These are phyloP conservation scores for Achlya hypogyna DNA, from an alignment of 352 stramenopile genomes.

Conservation along the genomic window DNA sequence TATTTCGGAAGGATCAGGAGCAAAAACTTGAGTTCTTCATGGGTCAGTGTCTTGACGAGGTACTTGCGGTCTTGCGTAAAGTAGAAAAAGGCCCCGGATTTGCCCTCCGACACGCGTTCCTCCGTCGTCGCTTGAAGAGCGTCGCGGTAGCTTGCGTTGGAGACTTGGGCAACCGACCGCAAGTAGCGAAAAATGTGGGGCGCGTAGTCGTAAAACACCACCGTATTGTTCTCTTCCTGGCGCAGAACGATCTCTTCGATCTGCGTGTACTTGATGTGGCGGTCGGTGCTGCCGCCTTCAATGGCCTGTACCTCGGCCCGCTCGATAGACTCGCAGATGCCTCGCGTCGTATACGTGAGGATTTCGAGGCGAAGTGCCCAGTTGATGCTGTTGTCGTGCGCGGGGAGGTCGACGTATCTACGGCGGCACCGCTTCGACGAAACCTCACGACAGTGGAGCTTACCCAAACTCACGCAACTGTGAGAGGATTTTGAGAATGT, in stretches of 20 bases:
- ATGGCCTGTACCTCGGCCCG: slow-evolving; percentile 49
- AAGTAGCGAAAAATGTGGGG: slow-evolving; percentile 69
- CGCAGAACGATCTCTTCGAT: slow-evolving; percentile 66
- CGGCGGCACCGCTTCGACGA: background rate
- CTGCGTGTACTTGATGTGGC: slow-evolving; percentile 63
- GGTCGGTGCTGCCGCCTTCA: slow-evolving; percentile 39
- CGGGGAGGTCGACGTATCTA: slow-evolving; percentile 41
- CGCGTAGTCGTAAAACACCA: slow-evolving; percentile 76
- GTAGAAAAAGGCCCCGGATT: slow-evolving; percentile 78
- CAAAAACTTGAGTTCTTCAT: slow-evolving; percentile 69
- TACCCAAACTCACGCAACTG: slow-evolving; percentile 46
- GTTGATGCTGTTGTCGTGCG: slow-evolving; percentile 77
- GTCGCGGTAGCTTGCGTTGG: slow-evolving; percentile 47
- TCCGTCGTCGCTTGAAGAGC: slow-evolving; percentile 68
- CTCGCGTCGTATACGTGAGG: slow-evolving; percentile 75
- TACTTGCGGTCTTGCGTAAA: slow-evolving; percentile 78
- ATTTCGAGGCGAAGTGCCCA: slow-evolving; percentile 81
- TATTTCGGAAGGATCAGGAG: slow-evolving; percentile 62
- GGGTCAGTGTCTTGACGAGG: slow-evolving; percentile 70
- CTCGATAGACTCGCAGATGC: slow-evolving; percentile 71
- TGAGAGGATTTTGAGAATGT: slow-evolving; percentile 66
- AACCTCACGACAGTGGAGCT: background rate
- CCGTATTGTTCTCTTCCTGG: slow-evolving; percentile 32
- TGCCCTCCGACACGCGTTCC: slow-evolving; percentile 70
- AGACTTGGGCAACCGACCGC: slow-evolving; percentile 50